Evolutionary conservation across 306 rosid species (phyloP), one percentile per base, ranked within the genome.

Genomic region (Inga leiocalycina): DNA sequence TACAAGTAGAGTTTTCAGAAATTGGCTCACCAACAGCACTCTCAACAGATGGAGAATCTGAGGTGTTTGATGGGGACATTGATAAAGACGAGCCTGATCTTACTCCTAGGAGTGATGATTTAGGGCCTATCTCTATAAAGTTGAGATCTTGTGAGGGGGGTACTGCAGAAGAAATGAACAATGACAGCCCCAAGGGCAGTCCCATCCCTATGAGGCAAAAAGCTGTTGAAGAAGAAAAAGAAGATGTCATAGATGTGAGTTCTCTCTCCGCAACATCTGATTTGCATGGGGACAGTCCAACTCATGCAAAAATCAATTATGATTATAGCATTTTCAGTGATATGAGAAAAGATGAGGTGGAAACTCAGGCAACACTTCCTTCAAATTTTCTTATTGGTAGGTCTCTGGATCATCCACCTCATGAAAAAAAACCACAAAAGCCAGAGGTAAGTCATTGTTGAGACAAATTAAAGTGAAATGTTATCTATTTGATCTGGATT

Each of bases 1-100:
- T 94, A 75, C 97, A 97, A 85, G 99, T 97, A 43, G 99, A 94
- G 87, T 91, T 92, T 37, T 97, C 99, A n/a, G 98, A 97, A 59
- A 2, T 84, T 46, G 94, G 95, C 65, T 94, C 99, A 20, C 92
- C 89, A 71, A 80, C 97, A 19, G 77, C 97, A 19, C 83, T 87
- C 61, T 89, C 91, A 48, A 84, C 32, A 2, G 98, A 95, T 75
- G 89, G 82, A 79, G 99, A 92, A 30, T 92, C 93, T 0, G 51
- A 82, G 80, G 17, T 79, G 11, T 87, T 81, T 37, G 93, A 91
- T 61, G 94, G 94, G n/a, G 97, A 93, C 37, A 76, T 80, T 54
- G 97, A 88, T 34, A 91, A 85, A 79, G 94, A 85, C 77, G 94
- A 80, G 65, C 64, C 74, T 78, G 89, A 77, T 52, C 87, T 82